These are phyloP conservation scores for Cotoneaster glaucophyllus DNA, from an alignment of 306 rosid species.

Conservation along the genomic window DNA sequence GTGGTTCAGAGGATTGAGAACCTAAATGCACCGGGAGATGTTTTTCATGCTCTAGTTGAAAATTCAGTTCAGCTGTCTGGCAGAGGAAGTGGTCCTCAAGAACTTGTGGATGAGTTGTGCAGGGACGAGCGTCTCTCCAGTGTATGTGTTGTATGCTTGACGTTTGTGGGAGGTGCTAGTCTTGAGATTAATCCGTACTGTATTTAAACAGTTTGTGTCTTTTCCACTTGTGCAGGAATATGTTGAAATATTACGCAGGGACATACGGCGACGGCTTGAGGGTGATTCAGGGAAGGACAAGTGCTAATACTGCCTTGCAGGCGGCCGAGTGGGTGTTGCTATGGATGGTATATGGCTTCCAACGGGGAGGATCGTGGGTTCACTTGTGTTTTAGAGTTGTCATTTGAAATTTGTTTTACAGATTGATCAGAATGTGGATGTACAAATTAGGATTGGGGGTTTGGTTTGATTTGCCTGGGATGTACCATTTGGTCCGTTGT, in stretches of 20 bases:
- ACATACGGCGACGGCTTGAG: slow-evolving; percentile 35
- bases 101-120: slow-evolving; percentile 69
- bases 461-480: background rate
- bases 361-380: background rate
- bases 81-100: slow-evolving; percentile 33
- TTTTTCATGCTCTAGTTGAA: slow-evolving; percentile 69
- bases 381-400: background rate
- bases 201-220: background rate
- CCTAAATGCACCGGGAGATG: slow-evolving; percentile 41
- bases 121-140: slow-evolving; percentile 51
- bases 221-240: slow-evolving; percentile 58
- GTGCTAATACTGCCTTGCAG: slow-evolving; percentile 9
- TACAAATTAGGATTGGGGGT: slow-evolving; percentile 15
- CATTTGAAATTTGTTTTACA: background rate
- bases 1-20: slow-evolving; percentile 53
- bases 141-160: slow-evolving; percentile 32
- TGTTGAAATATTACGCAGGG: slow-evolving; percentile 49
- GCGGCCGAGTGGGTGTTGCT: background rate
- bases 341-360: background rate
- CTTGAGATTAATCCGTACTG: background rate
- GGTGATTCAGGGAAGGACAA: slow-evolving; percentile 34
- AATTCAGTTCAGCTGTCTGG: slow-evolving; percentile 53
- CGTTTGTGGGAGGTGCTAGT: background rate
- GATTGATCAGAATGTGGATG: background rate
- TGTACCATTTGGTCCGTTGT: background rate